These are phyloP conservation scores for Leishmania braziliensis DNA, from an alignment of 208 protist species.

Conservation along the genomic window DNA sequence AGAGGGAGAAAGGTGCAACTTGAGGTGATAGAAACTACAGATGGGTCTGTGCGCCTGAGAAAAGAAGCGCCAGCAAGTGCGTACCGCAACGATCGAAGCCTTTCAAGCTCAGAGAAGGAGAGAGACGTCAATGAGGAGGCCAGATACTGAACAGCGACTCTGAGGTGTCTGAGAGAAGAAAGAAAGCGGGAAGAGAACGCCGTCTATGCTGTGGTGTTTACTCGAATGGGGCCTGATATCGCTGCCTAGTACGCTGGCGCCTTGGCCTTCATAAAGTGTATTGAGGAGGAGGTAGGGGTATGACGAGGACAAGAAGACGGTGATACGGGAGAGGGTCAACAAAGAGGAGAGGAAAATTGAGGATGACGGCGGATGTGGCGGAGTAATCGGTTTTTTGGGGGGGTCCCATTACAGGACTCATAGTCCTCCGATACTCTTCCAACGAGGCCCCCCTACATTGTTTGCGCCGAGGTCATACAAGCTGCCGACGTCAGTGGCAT, in stretches of 20 bases:
- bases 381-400: neutral
- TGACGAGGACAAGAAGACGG: neutral
- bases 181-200: neutral
- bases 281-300: neutral
- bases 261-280: neutral
- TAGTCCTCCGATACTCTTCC: neutral
- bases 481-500: neutral
- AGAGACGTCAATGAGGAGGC: neutral
- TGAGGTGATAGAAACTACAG: neutral
- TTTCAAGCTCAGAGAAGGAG: neutral
- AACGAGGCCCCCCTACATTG: neutral
- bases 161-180: neutral
- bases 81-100: neutral
- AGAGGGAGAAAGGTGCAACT: too few relatives aligned
- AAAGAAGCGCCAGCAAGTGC: neutral
- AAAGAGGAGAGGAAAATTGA: neutral
- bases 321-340: neutral
- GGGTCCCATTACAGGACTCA: neutral
- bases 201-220: neutral
- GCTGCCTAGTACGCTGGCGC: neutral
- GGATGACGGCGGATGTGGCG: neutral
- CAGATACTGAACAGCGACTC: neutral
- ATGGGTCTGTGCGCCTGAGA: neutral
- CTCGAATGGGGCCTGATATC: neutral
- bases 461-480: neutral